Evolutionary conservation across 306 rosid species (phyloP).

Genomic region (Oemleria cerasiformis): DNA sequence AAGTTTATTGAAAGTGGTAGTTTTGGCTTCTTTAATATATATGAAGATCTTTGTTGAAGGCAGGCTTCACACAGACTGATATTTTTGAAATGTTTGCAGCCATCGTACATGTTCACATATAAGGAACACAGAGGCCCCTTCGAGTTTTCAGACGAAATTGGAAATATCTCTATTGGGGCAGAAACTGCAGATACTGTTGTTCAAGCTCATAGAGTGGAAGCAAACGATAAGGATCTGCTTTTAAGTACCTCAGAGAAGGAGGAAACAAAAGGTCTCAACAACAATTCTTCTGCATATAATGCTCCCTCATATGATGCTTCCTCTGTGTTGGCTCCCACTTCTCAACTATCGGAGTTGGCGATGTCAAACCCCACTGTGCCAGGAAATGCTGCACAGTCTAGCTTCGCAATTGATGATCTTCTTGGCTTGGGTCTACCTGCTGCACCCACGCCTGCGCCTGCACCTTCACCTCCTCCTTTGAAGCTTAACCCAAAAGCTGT

Average conservation of each 20-base stretch:
- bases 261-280: conserved; percentile 57
- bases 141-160: conserved; percentile 91
- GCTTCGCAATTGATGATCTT: conserved; percentile 83
- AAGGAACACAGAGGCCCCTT: conserved; percentile 92
- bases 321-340: conserved; percentile 45
- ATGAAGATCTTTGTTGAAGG: conserved; percentile 10
- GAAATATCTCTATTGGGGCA: conserved; percentile 63
- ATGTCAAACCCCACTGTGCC: conserved; percentile 38
- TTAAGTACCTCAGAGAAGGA: conserved; percentile 81
- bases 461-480: conserved; percentile 72
- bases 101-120: conserved; percentile 96
- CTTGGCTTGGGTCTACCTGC: conserved; percentile 66
- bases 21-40: conserved; percentile 5
- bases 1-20: neutral
- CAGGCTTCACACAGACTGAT: conserved; percentile 19
- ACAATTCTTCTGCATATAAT: conserved; percentile 68
- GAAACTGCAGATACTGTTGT: conserved; percentile 70
- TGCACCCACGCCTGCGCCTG: conserved; percentile 46
- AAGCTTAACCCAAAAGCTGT: conserved; percentile 79
- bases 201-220: conserved; percentile 86
- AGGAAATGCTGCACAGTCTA: conserved; percentile 49
- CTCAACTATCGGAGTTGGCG: conserved; percentile 59
- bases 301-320: conserved; percentile 78
- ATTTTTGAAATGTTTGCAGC: conserved; percentile 57
- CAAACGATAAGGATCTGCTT: conserved; percentile 94